phyloP scores from a whole-genome alignment of 1,284 basidiomycete species.

The Cerioporus squamosus region DNA sequence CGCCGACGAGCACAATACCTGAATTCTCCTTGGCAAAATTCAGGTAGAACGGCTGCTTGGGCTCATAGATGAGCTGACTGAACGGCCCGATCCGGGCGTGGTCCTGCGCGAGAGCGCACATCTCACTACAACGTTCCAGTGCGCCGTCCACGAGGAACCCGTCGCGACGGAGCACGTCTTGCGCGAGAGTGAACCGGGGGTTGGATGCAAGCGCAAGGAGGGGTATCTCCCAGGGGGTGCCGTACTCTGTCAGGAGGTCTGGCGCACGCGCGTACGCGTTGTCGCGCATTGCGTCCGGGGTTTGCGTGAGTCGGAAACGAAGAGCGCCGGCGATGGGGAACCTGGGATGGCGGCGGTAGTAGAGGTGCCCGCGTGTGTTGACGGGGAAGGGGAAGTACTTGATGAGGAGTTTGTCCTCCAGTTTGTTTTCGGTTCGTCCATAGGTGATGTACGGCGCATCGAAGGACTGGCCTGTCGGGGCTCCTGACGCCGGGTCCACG shows the following conservation, averaged over 20 bases:
- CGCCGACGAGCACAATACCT: background rate
- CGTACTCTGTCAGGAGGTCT: slow-evolving; percentile 12
- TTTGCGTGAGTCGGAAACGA: slow-evolving; percentile 15
- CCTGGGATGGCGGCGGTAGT: slow-evolving; percentile 2
- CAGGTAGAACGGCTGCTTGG: slow-evolving; percentile 7
- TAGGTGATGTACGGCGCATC: slow-evolving; percentile 3
- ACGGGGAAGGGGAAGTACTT: slow-evolving; percentile 15
- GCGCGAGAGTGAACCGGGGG: background rate
- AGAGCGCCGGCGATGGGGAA: slow-evolving; percentile 7
- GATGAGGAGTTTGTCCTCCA: background rate
- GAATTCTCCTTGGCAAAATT: background rate
- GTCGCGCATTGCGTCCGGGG: background rate
- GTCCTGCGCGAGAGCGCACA: background rate
- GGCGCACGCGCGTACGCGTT: background rate
- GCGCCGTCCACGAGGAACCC: background rate
- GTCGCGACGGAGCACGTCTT: background rate
- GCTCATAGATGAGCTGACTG: slow-evolving; percentile 2
- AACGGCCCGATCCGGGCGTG: background rate
- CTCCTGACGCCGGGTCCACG: background rate
- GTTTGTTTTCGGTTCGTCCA: background rate
- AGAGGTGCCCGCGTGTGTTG: slow-evolving; percentile 17
- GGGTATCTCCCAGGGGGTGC: slow-evolving; percentile 13
- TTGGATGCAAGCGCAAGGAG: slow-evolving; percentile 5
- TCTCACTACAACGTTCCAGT: background rate
- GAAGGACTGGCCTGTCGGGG: background rate